A percentile compares a stretch with the other conserved stretches of the same genome.
phyloP scores from a whole-genome alignment of 306 rosid species.

The Cyclanthera cordifolia region DNA sequence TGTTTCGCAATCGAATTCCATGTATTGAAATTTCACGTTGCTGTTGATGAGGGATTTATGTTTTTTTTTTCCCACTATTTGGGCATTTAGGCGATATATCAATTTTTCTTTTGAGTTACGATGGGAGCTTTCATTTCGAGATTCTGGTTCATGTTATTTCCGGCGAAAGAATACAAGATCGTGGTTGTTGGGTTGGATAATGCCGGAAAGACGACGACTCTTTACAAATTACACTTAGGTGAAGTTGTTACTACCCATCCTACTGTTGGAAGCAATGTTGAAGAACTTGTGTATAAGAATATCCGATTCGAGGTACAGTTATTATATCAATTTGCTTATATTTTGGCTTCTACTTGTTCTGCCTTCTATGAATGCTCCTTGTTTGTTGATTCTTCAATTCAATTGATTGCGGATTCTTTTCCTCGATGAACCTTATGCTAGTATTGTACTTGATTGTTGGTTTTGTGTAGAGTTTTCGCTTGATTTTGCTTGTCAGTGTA shows the following conservation, averaged over 20 bases:
- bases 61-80: not conserved
- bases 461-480: not conserved
- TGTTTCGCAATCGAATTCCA: not conserved
- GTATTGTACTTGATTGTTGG: not conserved
- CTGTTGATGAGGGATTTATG: not conserved
- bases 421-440: not conserved
- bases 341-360: not conserved
- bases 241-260: constrained; percentile 98
- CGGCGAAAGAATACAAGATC: constrained; percentile 84
- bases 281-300: constrained; percentile 95
- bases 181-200: constrained; percentile 92
- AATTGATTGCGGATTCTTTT: not conserved
- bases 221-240: constrained; percentile 87
- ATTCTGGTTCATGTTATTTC: constrained; percentile 90
- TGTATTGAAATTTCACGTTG: not conserved
- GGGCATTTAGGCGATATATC: constrained; percentile 20
- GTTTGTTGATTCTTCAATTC: not conserved
- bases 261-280: constrained; percentile 94
- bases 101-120: constrained; percentile 1
- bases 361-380: not conserved
- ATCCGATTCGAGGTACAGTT: constrained; percentile 78
- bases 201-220: constrained; percentile 95
- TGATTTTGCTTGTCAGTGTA: not conserved
- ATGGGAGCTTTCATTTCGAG: constrained; percentile 76
- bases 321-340: not conserved